phyloP scores from a whole-genome alignment of 176 grass and related monocot genomes.

The Saccharum spontaneum region DNA sequence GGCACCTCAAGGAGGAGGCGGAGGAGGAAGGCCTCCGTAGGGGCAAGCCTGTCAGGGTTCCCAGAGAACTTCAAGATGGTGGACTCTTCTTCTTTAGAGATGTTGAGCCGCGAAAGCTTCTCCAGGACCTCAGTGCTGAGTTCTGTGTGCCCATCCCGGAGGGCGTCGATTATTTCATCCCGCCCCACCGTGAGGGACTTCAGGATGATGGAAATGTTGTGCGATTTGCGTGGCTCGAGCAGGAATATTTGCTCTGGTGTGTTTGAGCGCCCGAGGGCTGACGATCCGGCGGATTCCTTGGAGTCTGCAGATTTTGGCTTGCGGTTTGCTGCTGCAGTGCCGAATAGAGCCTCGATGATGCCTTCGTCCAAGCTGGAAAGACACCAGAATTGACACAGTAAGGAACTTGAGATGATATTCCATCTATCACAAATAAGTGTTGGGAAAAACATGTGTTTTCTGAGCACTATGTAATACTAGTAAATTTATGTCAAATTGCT shows the following conservation, averaged over 20 bases:
- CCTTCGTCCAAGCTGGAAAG: conserved; percentile 81
- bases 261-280: conserved; percentile 33
- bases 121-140: conserved; percentile 74
- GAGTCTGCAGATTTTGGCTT: conserved; percentile 42
- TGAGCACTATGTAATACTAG: neutral
- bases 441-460: neutral
- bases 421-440: neutral
- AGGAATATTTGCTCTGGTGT: conserved; percentile 66
- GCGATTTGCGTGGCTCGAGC: conserved; percentile 80
- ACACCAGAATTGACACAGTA: neutral
- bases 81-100: conserved; percentile 69
- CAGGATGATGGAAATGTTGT: conserved; percentile 93
- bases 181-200: conserved; percentile 62
- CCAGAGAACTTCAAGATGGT: conserved; percentile 73
- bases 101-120: conserved; percentile 61
- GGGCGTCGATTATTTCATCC: conserved; percentile 69
- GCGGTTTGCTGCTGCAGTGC: conserved; percentile 55
- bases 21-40: conserved; percentile 69
- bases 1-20: conserved; percentile 67
- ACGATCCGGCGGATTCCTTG: conserved; percentile 32
- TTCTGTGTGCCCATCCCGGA: conserved; percentile 55
- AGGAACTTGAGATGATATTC: neutral
- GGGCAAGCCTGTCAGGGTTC: conserved; percentile 60
- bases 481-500: neutral
- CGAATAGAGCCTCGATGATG: conserved; percentile 86